Percentiles rank a stretch among this genome's conserved stretches.
These are phyloP conservation scores for Leccinum arenicola DNA, from an alignment of 768 basidiomycete genomes.

Conservation along the genomic window DNA sequence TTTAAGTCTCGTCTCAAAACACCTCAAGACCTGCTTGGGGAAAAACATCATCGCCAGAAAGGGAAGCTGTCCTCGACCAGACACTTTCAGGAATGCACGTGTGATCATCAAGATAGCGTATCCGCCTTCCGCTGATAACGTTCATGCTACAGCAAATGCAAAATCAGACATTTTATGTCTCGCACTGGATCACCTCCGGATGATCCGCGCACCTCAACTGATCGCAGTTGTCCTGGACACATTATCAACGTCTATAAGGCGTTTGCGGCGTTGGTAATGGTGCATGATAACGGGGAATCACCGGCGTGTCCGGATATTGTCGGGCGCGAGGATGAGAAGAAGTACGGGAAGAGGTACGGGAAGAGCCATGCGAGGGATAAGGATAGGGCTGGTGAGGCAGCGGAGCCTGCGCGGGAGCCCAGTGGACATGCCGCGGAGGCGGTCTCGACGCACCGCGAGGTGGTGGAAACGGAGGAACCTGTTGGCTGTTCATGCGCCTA, in stretches of 20 bases:
- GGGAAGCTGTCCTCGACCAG: slow-evolving; percentile 15
- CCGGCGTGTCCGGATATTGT: neutral
- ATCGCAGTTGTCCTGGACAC: slow-evolving; percentile 8
- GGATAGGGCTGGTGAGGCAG: slow-evolving; percentile 25
- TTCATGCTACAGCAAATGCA: slow-evolving; percentile 23
- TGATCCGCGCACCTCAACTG: slow-evolving; percentile 30
- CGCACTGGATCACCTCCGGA: slow-evolving; percentile 18
- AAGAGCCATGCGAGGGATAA: slow-evolving; percentile 21
- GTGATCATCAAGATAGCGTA: slow-evolving; percentile 24
- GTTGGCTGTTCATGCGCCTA: slow-evolving; percentile 2
- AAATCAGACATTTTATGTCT: slow-evolving; percentile 18
- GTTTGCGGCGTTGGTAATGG: slow-evolving; percentile 5
- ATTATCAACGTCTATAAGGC: slow-evolving; percentile 18
- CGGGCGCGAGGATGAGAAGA: slow-evolving; percentile 5
- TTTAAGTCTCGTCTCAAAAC: neutral
- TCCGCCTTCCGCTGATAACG: slow-evolving; percentile 18
- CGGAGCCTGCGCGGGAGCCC: slow-evolving; percentile 29
- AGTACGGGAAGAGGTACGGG: slow-evolving; percentile 9
- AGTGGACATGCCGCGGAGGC: slow-evolving; percentile 26
- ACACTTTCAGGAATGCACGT: slow-evolving; percentile 12
- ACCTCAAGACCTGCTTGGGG: slow-evolving; percentile 13
- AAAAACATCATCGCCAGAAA: slow-evolving; percentile 7
- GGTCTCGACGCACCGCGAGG: slow-evolving; percentile 18
- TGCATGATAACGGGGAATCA: slow-evolving; percentile 21
- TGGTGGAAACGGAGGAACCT: slow-evolving; percentile 20